A percentile compares a stretch with the other conserved stretches of the same genome.
These are phyloP conservation scores for Hysterangium stoloniferum DNA, from an alignment of 768 basidiomycete species.

Conservation along the genomic window DNA sequence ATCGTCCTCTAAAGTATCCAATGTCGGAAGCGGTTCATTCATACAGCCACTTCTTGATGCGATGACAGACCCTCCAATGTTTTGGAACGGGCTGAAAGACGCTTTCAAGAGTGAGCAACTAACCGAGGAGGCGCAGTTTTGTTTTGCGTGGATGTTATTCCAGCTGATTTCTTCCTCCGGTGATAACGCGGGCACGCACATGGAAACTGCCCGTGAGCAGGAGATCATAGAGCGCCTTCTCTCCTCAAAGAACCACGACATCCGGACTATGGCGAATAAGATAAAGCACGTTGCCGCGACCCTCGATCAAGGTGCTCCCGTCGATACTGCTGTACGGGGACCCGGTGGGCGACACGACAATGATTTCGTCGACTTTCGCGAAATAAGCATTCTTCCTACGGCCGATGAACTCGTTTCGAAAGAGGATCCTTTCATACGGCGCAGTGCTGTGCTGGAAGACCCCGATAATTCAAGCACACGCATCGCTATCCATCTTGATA, in stretches of 20 bases:
- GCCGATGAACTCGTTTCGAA: conserved; percentile 44
- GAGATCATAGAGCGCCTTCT: conserved; percentile 22
- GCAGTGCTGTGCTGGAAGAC: conserved; percentile 36
- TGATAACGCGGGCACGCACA: conserved; percentile 27
- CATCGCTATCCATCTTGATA: conserved; percentile 47
- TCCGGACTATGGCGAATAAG: conserved; percentile 27
- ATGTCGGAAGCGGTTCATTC: conserved; percentile 34
- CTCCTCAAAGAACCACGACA: conserved; percentile 19
- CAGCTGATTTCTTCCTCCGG: conserved; percentile 36
- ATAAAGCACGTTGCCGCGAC: conserved; percentile 34
- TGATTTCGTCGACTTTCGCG: conserved; percentile 51
- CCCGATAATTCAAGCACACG: conserved; percentile 30
- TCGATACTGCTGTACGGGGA: conserved; percentile 19
- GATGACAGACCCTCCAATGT: conserved; percentile 44
- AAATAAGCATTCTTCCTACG: conserved; percentile 58
- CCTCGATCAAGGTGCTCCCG: conserved; percentile 16
- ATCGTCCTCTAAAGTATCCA: conserved; percentile 28
- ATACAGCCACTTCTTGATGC: conserved; percentile 31
- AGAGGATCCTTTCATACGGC: conserved; percentile 42
- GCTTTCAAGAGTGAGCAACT: conserved; percentile 17
- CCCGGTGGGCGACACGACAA: conserved; percentile 69
- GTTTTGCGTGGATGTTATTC: conserved; percentile 43
- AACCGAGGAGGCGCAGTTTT: conserved; percentile 25
- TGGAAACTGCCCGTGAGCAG: conserved; percentile 28
- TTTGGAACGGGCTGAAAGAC: conserved; percentile 31